phyloP scores from a whole-genome alignment of 345 rosid species.

The Fremontodendron californicum region DNA sequence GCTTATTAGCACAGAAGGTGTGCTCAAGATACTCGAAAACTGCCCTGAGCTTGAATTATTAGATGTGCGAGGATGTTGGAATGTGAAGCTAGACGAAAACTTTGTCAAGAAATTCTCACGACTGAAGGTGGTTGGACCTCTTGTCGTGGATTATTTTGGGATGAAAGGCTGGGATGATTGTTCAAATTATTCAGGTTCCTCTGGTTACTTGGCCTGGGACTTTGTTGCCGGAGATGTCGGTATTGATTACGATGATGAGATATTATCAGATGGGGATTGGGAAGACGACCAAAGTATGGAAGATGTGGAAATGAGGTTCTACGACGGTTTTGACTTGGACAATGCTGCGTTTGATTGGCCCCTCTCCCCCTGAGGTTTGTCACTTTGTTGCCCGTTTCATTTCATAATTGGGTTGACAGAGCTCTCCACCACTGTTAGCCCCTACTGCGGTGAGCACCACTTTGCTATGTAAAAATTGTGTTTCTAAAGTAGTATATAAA shows the following conservation, averaged over 20 bases:
- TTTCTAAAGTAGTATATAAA: background rate
- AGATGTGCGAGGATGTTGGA: slow-evolving; percentile 31
- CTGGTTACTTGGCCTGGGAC: slow-evolving; percentile 30
- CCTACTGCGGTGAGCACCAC: background rate
- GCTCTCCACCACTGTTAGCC: background rate
- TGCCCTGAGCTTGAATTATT: slow-evolving; percentile 23
- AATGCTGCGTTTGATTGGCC: slow-evolving; percentile 26
- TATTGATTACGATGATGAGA: slow-evolving; percentile 18
- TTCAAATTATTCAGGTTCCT: slow-evolving; percentile 27
- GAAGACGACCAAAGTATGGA: slow-evolving; percentile 22
- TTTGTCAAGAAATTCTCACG: slow-evolving; percentile 21
- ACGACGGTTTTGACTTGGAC: slow-evolving; percentile 21
- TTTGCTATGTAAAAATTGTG: slow-evolving; percentile 2
- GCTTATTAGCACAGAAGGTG: slow-evolving; percentile 25
- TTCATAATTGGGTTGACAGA: background rate
- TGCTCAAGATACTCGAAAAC: slow-evolving; percentile 21
- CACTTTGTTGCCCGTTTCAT: background rate
- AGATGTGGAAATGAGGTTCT: slow-evolving; percentile 32
- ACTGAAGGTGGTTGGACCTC: slow-evolving; percentile 28
- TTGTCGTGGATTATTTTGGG: slow-evolving; percentile 17
- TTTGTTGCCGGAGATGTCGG: slow-evolving; percentile 20
- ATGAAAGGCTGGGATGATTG: slow-evolving; percentile 29
- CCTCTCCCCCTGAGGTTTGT: slow-evolving; percentile 19
- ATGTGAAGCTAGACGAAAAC: slow-evolving; percentile 21
- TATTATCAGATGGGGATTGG: slow-evolving; percentile 19